Base-by-base conservation (phyloP, 768 basidiomycete genomes). In the Tulasnella sp. region DNA sequence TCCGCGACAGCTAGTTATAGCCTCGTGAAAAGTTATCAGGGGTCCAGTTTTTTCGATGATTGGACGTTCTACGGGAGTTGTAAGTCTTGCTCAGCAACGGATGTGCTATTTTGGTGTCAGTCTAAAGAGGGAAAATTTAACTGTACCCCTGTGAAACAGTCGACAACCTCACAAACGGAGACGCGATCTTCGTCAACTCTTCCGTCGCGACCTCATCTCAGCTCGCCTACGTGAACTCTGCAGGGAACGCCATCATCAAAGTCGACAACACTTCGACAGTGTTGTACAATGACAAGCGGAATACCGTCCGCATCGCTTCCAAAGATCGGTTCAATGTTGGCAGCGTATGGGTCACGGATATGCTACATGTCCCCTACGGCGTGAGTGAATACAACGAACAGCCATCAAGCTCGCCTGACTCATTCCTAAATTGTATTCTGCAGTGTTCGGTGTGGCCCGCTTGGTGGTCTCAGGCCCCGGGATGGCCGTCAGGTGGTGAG, bases 171-270 rank as follows among this genome's bases (percentile, higher is more conserved):
- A 86, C 84, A 17, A 82, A 82, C 60, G 83, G 84, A 59, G 80
- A 86, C 67, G 76, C 73, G 15, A 74, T 73, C 78, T 83, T 64
- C 50, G 72, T 67, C 0, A 68, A 68, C 10, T 61, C 66, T 51
- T 38, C 34, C 34, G 71, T 72, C 13, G 83, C 78, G 3, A 67
- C 71, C 32, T 71, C 77, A 4, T 70, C 76, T 38, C 70, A 78
- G 59, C 79, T 87, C 34, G 78, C 83, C 1, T 86, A 77, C 65
- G 77, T 86, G 44, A 83, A 88, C 63, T 64, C 73, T 17, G 83
- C 85, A 2, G 83, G 82, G 13, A 84, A 84, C 62, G 86, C 86
- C 1, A 80, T 89, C 66, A 84, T 89, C 67, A 80, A 78, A 66
- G 85, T 88, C 11, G 87, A 88, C 72, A 87, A 88, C 67, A 79